These are phyloP conservation scores for Schwanniomyces yamadae DNA, from an alignment of 805 yeast genomes.

Conservation along the genomic window DNA sequence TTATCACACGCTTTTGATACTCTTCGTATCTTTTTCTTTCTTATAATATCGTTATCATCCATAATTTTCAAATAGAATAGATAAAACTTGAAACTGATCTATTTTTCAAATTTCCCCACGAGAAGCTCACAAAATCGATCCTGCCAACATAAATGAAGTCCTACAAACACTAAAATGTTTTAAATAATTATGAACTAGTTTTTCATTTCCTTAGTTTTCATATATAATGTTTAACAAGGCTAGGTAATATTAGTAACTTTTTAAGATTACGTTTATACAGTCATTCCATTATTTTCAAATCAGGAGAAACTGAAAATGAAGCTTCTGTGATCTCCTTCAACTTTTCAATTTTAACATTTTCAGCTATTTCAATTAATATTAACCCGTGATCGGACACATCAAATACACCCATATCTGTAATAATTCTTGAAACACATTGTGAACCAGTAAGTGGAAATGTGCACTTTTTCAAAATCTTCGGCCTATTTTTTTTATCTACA, in stretches of 20 bases:
- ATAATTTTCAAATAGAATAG: too few relatives aligned
- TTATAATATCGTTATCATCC: neutral
- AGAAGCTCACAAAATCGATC: too few relatives aligned
- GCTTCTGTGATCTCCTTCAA: constrained; percentile 41
- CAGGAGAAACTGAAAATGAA: constrained; percentile 22
- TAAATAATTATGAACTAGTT: too few relatives aligned
- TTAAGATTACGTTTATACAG: too few relatives aligned
- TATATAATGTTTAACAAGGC: too few relatives aligned
- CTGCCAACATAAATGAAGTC: too few relatives aligned
- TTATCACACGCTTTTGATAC: constrained; percentile 49
- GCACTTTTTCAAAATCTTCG: constrained; percentile 46
- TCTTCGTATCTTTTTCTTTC: constrained; percentile 16
- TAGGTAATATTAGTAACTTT: too few relatives aligned
- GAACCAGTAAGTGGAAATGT: constrained; percentile 48
- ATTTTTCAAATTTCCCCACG: too few relatives aligned
- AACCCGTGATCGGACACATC: constrained; percentile 36
- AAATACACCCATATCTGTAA: constrained; percentile 51
- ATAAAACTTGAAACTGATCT: too few relatives aligned
- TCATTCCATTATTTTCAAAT: neutral
- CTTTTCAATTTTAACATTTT: constrained; percentile 40
- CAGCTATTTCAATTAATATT: constrained; percentile 41
- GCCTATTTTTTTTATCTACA: constrained; percentile 44
- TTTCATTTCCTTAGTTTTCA: too few relatives aligned
- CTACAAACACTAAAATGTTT: too few relatives aligned
- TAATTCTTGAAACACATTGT: constrained; percentile 43